phyloP scores from a whole-genome alignment of 2,329 filamentous ascomycete species.

The Cordyceps javanica region DNA sequence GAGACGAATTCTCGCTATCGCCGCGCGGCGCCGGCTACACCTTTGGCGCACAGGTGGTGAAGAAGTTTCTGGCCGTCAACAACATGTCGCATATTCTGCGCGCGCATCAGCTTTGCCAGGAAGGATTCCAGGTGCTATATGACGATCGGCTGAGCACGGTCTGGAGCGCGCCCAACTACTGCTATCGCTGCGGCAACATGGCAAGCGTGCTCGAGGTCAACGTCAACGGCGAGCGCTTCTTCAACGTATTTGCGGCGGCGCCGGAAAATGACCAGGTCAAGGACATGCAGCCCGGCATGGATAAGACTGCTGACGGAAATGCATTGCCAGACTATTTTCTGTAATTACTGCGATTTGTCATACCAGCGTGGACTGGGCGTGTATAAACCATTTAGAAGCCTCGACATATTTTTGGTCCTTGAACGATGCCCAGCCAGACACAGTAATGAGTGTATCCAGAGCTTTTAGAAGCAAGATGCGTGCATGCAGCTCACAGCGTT shows the following conservation, averaged over 20 bases:
- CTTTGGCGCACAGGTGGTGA: conserved; percentile 94
- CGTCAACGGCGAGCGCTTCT: conserved; percentile 85
- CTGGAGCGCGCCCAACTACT: conserved; percentile 96
- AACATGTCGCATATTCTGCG: conserved; percentile 95
- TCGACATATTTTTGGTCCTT: neutral
- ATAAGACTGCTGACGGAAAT: conserved; percentile 60
- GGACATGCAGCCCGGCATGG: conserved; percentile 70
- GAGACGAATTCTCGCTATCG: conserved; percentile 92
- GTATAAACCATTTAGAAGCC: neutral
- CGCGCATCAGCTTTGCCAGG: conserved; percentile 97
- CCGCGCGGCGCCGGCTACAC: conserved; percentile 94
- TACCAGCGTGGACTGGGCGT: neutral
- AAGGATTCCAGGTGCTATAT: conserved; percentile 95
- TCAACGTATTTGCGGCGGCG: conserved; percentile 96
- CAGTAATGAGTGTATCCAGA: neutral
- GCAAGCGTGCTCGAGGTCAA: conserved; percentile 95
- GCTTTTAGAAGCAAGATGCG: neutral
- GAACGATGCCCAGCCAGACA: neutral
- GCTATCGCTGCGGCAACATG: conserved; percentile 93
- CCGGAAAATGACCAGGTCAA: conserved; percentile 92
- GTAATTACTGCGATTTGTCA: conserved; percentile 29
- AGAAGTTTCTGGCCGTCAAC: conserved; percentile 96
- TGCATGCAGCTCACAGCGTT: neutral
- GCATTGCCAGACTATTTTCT: conserved; percentile 68
- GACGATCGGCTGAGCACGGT: conserved; percentile 93